A percentile compares a stretch with the other conserved stretches of the same genome.
phyloP scores from a whole-genome alignment of 768 basidiomycete genomes.

The Chalciporus chontae region DNA sequence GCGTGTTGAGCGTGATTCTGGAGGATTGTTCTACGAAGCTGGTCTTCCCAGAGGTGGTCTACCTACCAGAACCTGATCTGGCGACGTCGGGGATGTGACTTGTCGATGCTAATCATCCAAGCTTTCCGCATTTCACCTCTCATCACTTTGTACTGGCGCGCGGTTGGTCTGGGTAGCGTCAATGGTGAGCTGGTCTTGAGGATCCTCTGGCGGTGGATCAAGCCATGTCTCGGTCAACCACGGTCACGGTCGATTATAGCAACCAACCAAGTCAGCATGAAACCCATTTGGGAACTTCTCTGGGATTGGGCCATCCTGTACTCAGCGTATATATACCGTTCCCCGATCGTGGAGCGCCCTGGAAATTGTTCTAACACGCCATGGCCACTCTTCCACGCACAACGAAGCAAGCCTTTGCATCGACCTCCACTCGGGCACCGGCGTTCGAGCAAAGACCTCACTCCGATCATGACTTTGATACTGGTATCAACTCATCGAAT shows the following conservation, averaged over 20 bases:
- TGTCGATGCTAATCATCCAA: neutral
- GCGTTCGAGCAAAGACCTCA: constrained; percentile 26
- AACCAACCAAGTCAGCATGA: neutral
- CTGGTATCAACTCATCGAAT: constrained; percentile 71
- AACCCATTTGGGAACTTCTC: neutral
- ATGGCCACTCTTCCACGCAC: constrained; percentile 39
- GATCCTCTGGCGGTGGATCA: neutral
- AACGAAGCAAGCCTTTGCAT: constrained; percentile 24
- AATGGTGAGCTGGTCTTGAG: neutral
- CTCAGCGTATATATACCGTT: constrained; percentile 6
- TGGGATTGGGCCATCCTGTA: neutral
- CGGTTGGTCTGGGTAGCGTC: neutral
- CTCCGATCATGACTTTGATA: constrained; percentile 54
- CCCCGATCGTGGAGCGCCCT: neutral
- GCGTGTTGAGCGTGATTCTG: too few relatives aligned
- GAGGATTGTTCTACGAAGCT: too few relatives aligned
- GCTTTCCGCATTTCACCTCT: neutral
- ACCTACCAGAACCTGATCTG: constrained; percentile 1
- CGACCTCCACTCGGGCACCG: constrained; percentile 4
- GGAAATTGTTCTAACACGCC: neutral
- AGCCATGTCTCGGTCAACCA: neutral
- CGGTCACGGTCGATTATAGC: neutral
- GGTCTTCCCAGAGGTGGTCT: neutral
- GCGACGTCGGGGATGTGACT: constrained; percentile 9
- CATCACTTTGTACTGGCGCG: neutral